Conservation (phyloP, 2,329 filamentous ascomycete genomes). For the Sporothrix brasiliensis region DNA sequence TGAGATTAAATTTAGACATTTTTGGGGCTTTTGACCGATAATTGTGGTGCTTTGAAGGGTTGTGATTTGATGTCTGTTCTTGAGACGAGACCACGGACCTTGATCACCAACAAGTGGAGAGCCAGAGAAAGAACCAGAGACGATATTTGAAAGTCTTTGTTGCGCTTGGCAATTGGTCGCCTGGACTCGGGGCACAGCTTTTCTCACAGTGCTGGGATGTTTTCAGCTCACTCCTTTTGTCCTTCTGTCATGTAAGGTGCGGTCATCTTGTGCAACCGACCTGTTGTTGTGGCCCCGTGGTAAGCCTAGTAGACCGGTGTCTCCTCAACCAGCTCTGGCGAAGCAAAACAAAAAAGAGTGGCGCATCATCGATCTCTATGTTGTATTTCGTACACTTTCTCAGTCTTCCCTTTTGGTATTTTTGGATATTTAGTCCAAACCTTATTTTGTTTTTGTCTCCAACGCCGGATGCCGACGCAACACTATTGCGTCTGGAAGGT, state of each 20-base stretch:
- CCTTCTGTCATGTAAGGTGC: neutral
- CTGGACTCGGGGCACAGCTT: neutral
- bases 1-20: neutral
- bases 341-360: neutral
- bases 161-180: neutral
- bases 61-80: neutral
- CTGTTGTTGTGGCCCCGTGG: neutral
- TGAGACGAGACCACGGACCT: constrained; percentile 19
- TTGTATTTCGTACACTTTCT: neutral
- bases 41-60: neutral
- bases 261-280: constrained; percentile 1
- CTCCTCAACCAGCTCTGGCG: neutral
- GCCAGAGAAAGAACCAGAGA: neutral
- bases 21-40: neutral
- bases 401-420: neutral
- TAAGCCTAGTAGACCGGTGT: constrained; percentile 13
- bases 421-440: neutral
- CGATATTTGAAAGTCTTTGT: neutral
- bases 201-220: neutral
- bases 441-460: neutral
- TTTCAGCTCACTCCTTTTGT: constrained; percentile 15
- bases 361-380: neutral
- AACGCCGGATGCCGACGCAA: neutral
- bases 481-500: constrained; percentile 11
- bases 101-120: neutral